Evolutionary conservation across 345 rosid genomes (phyloP).

Genomic region (Zanthoxylum bungeanum): DNA sequence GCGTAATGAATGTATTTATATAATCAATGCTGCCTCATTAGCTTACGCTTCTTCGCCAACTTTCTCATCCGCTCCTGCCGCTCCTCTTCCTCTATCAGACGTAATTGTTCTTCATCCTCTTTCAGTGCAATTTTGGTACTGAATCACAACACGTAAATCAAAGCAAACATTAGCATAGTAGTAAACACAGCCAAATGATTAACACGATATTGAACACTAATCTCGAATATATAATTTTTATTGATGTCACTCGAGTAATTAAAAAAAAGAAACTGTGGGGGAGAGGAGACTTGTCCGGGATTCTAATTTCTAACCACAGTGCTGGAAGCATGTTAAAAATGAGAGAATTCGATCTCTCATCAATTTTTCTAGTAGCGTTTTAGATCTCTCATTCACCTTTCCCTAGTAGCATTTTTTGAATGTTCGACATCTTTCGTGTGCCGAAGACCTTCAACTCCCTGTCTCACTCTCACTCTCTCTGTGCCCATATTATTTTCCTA

Average conservation of each 20-base stretch:
- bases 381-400: too few species aligned
- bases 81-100: slow-evolving; percentile 67
- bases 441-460: not conserved
- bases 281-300: too few species aligned
- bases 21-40: slow-evolving; percentile 27
- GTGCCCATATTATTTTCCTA: not conserved
- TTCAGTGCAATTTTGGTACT: slow-evolving; percentile 62
- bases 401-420: too few species aligned
- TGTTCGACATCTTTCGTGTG: too few species aligned
- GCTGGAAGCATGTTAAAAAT: not conserved
- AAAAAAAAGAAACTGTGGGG: too few species aligned
- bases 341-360: not conserved
- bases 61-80: slow-evolving; percentile 42
- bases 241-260: not conserved
- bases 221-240: not conserved
- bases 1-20: not conserved
- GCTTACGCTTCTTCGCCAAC: slow-evolving; percentile 49
- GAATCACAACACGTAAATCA: slow-evolving; percentile 13
- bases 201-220: not conserved
- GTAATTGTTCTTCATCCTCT: slow-evolving; percentile 73
- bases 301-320: too few species aligned
- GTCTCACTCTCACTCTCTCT: not conserved
- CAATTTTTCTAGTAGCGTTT: not conserved
- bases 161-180: not conserved
- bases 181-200: too few species aligned